These are phyloP conservation scores for Backusella morwellensis DNA, from an alignment of 192 early-diverging fungal genomes.

Conservation along the genomic window DNA sequence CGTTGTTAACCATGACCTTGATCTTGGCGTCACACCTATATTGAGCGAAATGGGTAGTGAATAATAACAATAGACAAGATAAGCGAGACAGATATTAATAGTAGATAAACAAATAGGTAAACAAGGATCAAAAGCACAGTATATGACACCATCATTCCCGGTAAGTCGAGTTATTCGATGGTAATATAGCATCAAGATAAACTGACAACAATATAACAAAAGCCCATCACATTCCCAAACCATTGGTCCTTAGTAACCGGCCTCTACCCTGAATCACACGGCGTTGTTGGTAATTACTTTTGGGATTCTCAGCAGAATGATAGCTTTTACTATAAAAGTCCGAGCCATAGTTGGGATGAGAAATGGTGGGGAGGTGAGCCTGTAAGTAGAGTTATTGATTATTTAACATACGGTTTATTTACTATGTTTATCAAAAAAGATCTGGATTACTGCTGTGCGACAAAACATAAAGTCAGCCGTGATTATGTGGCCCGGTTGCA, in stretches of 20 bases:
- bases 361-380: conserved; percentile 94
- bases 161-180: conserved; percentile 19
- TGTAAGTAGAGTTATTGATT: conserved; percentile 38
- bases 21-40: conserved; percentile 71
- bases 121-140: conserved; percentile 53
- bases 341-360: conserved; percentile 53
- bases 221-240: conserved; percentile 87
- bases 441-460: conserved; percentile 87
- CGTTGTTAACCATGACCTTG: conserved; percentile 79
- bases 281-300: conserved; percentile 87
- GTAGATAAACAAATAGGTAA: conserved; percentile 27
- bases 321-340: conserved; percentile 78
- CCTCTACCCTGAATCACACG: conserved; percentile 87
- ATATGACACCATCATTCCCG: conserved; percentile 73
- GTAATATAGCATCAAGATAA: not conserved
- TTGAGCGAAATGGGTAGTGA: conserved; percentile 60
- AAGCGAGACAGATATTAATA: not conserved
- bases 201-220: not conserved
- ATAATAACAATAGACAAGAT: conserved; percentile 21
- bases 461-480: conserved; percentile 69
- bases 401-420: not conserved
- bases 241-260: conserved; percentile 91
- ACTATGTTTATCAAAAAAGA: conserved; percentile 34
- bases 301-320: conserved; percentile 70
- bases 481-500: conserved; percentile 89